A percentile compares a stretch with the other conserved stretches of the same genome.
phyloP scores from a whole-genome alignment of 2,329 filamentous ascomycete species.

The Aspergillus pseudonomiae region DNA sequence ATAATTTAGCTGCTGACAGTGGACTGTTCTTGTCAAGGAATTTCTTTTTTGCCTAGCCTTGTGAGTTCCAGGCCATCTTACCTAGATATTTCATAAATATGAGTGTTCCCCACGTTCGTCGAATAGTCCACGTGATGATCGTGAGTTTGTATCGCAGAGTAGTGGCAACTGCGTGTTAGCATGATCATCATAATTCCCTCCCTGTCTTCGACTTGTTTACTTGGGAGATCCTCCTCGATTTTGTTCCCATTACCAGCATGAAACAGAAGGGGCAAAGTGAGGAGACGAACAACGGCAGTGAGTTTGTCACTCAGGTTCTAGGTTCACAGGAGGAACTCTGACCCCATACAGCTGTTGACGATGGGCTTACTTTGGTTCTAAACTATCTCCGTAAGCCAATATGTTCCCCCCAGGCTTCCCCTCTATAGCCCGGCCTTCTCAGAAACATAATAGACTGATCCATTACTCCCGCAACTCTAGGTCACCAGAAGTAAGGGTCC shows the following conservation, averaged over 20 bases:
- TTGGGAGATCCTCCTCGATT: not conserved
- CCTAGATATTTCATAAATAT: not conserved
- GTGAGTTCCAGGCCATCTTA: not conserved
- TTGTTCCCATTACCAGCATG: conserved; percentile 33
- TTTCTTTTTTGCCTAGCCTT: not conserved
- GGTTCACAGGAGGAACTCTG: not conserved
- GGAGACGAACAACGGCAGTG: conserved; percentile 37
- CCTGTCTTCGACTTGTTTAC: not conserved
- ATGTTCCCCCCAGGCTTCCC: not conserved
- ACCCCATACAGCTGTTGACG: conserved; percentile 10
- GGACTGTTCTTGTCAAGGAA: not conserved
- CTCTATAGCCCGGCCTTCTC: not conserved
- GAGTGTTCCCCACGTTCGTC: not conserved
- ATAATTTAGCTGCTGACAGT: not conserved
- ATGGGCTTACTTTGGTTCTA: conserved; percentile 50
- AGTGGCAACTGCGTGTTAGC: not conserved
- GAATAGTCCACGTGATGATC: not conserved
- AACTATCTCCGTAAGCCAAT: conserved; percentile 52
- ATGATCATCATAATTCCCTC: not conserved
- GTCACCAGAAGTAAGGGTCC: conserved; percentile 50
- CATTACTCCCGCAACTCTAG: conserved; percentile 32
- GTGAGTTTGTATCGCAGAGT: not conserved
- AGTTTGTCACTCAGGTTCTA: conserved; percentile 2
- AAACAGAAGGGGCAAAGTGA: conserved; percentile 44
- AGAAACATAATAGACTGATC: not conserved